Base-by-base conservation (phyloP, 352 stramenopile species). In the Thraustochytrium sp. region DNA sequence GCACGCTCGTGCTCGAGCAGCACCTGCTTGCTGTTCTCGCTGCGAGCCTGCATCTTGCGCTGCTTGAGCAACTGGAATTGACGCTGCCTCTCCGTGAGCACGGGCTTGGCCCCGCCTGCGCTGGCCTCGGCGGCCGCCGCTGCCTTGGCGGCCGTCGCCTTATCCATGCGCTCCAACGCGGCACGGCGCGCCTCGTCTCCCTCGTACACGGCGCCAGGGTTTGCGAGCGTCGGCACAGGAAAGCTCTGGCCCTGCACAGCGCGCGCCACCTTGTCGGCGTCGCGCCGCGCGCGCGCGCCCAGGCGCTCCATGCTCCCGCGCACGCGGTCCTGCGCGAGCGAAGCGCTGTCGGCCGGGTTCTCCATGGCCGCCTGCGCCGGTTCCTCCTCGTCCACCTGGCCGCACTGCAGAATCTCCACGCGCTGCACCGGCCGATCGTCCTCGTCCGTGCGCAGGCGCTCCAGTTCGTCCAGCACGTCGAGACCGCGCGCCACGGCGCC, bases 391-490 rank as follows among this genome's bases (percentile, higher is more conserved):
- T 64, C 31, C 26, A 37, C 8, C 51, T 80, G 42, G 26, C 68
- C 68, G 51, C 68, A 80, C 11, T 80, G 42, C 26, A 54, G 31
- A 37, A 80, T 80, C 37, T 54, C 53, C 4, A 44, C 31, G 31
- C n/a, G 18, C 23, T 21, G 23, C 11, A 44, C 5, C 23, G 68
- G 68, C 37, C 34, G 8, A 18, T 80, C 18, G 23, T 21, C 53
- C 4, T 62, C 38, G 82, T 92, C 92, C 0, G 92, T 56, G 54
- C 88, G 88, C 83, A 93, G 89, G 80, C 94, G 89, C 88, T 90
- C 93, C 76, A 95, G 87, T 82, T 92, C 92, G 82, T 94, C 90
- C 86, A 95, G 95, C 8, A 96, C 82, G 4, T 80, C 46, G 18
- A 38, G 11, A 13, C 38, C 68, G 18, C 26, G 13, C 23, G 38